These are phyloP conservation scores for Moelleriella libera DNA, from an alignment of 2,329 filamentous ascomycete species.

Conservation along the genomic window DNA sequence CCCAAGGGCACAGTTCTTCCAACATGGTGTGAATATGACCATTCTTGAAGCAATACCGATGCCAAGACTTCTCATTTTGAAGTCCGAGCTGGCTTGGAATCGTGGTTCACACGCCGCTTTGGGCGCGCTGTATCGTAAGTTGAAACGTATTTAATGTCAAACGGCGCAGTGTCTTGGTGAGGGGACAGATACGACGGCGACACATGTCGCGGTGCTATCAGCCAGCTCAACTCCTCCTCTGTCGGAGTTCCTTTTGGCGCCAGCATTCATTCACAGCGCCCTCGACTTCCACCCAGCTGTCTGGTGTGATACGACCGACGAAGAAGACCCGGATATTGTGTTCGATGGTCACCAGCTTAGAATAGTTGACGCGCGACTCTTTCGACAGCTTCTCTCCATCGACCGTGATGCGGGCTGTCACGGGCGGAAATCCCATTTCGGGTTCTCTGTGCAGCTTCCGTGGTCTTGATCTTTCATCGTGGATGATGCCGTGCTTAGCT, in stretches of 20 bases:
- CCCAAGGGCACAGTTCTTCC: too few relatives aligned
- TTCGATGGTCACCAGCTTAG: constrained; percentile 39
- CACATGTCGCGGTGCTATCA: too few relatives aligned
- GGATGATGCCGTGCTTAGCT: constrained; percentile 38
- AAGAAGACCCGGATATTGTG: constrained; percentile 45
- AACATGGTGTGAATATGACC: too few relatives aligned
- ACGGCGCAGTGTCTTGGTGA: too few relatives aligned
- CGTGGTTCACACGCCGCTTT: too few relatives aligned
- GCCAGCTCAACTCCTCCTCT: constrained; percentile 4
- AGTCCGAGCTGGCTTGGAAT: too few relatives aligned
- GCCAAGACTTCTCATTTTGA: too few relatives aligned
- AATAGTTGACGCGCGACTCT: constrained; percentile 43
- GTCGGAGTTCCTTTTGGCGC: constrained; percentile 26
- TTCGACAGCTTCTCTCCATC: constrained; percentile 29
- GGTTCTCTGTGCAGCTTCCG: constrained; percentile 25
- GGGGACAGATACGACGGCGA: too few relatives aligned
- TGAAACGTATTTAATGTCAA: too few relatives aligned
- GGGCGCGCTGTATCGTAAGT: too few relatives aligned
- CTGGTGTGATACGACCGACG: constrained; percentile 29
- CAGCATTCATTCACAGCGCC: constrained; percentile 35
- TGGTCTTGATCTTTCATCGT: constrained; percentile 20
- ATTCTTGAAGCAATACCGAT: too few relatives aligned
- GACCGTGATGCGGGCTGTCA: constrained; percentile 27
- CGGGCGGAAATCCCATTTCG: constrained; percentile 29
- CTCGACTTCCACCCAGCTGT: constrained; percentile 26